Conservation (phyloP, 164 flowering plant species). For the Brasenia schreberi region DNA sequence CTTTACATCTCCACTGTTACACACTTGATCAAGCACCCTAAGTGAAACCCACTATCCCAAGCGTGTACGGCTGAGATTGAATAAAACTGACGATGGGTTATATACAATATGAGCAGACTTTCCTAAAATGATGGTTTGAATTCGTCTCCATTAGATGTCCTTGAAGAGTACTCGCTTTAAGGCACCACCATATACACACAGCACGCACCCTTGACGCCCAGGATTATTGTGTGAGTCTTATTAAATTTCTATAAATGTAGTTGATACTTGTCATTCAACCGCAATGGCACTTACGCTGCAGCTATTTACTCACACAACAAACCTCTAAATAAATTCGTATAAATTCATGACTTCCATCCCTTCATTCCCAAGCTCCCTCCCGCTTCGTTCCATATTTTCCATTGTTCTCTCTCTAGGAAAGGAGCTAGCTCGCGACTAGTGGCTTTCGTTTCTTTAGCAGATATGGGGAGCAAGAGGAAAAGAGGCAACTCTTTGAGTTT, state of each 20-base stretch:
- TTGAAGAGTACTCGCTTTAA: neutral
- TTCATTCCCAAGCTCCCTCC: neutral
- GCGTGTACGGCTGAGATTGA: neutral
- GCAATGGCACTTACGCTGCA: neutral
- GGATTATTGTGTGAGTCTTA: neutral
- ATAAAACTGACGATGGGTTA: neutral
- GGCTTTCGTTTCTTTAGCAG: neutral
- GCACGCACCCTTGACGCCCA: neutral
- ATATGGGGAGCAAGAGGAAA: neutral
- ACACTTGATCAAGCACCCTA: no score
- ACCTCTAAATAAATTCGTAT: neutral
- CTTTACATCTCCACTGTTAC: no score
- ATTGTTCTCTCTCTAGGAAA: neutral
- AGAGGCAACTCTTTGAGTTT: neutral
- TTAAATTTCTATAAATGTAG: neutral
- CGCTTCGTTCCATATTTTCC: neutral
- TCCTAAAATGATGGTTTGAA: no score
- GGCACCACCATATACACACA: neutral
- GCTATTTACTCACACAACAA: neutral
- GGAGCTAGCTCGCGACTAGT: neutral
- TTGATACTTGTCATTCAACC: neutral
- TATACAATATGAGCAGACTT: neutral
- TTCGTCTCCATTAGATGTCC: neutral
- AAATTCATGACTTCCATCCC: neutral
- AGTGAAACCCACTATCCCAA: no score